Base-by-base conservation (phyloP, 768 basidiomycete genomes). In the Amanita polypyramis region DNA sequence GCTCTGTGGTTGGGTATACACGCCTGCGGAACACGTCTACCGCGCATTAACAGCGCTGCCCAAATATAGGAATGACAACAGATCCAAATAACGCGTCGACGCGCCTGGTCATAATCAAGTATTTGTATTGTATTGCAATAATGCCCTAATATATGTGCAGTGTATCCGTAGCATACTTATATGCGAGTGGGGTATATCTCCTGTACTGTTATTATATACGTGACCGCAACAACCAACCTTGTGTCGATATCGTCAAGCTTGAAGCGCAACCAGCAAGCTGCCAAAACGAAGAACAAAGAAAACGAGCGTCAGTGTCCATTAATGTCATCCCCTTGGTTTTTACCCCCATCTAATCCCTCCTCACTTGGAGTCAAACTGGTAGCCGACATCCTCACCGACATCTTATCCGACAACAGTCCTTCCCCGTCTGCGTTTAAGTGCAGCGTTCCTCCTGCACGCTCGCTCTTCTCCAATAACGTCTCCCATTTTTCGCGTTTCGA, bases 381-480 rank as follows among this genome's bases (percentile, higher is more conserved):
- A 33, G 34, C 38, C 12, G 47, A 49, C 17, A 41, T 32, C 20
- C 47, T 41, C 30, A 15, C 14, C 27, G 21, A 42, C 40, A 72
- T 41, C 21, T 49, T 63, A 50, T 75, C 74, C 46, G 74, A 73
- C 55, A 73, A 56, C 45, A 77, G 62, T 15, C 54, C 58, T 15
- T 64, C 68, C 6, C 68, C 66, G 29, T 41, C 39, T 14, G 39
- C 47, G 15, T 67, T 74, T 5, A 87, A 58, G 54, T 79, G 82
- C 47, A 88, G 58, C 45, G 86, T 89, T 37, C 86, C 86, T 1
- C 86, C 86, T 1, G 86, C 86, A 43, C 63, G 62, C 35, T 72
- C 81, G 55, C 85, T 86, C 54, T 74, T 69, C 58, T 76, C 72
- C 51, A 87, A 62, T 47, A 88, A 56, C 51, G 80, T 79, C 47